Percentiles rank a stretch among this genome's conserved stretches.
Conservation (phyloP, 768 basidiomycete genomes). For the Psilocybe azurescens region DNA sequence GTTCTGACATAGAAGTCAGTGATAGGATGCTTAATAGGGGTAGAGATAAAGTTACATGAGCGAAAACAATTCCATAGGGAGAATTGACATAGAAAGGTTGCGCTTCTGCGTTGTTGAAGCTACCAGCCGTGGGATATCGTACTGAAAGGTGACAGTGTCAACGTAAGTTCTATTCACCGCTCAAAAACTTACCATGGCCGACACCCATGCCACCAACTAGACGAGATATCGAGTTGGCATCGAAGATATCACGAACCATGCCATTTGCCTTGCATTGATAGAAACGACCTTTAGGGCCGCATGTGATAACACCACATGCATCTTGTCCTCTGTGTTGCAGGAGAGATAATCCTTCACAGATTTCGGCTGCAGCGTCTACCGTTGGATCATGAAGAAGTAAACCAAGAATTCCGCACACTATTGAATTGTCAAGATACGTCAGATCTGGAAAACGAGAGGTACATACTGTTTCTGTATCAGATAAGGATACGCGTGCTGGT, state of each 20-base stretch:
- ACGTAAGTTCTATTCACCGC: slow-evolving; percentile 5
- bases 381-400: slow-evolving; percentile 81
- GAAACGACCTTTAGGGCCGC: slow-evolving; percentile 92
- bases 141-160: slow-evolving; percentile 51
- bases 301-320: slow-evolving; percentile 96
- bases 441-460: slow-evolving; percentile 2
- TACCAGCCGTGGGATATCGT: slow-evolving; percentile 97
- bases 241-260: slow-evolving; percentile 98
- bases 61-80: slow-evolving; percentile 98
- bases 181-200: slow-evolving; percentile 76
- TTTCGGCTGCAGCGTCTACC: slow-evolving; percentile 81
- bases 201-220: slow-evolving; percentile 96
- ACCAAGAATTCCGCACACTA: slow-evolving; percentile 94
- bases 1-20: slow-evolving; percentile 61
- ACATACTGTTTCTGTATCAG: slow-evolving; percentile 20
- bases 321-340: slow-evolving; percentile 98
- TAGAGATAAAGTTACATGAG: slow-evolving; percentile 69
- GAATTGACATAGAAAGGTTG: slow-evolving; percentile 99
- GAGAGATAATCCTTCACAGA: slow-evolving; percentile 93
- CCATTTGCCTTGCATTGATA: slow-evolving; percentile 99
- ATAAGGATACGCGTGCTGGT: slow-evolving; percentile 4
- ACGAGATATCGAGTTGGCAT: slow-evolving; percentile 73
- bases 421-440: not conserved
- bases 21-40: slow-evolving; percentile 10
- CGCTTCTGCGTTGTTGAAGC: slow-evolving; percentile 95